A percentile compares a stretch with the other conserved stretches of the same genome.
phyloP scores from a whole-genome alignment of 1,284 basidiomycete species.

The Retiboletus flavoniger region DNA sequence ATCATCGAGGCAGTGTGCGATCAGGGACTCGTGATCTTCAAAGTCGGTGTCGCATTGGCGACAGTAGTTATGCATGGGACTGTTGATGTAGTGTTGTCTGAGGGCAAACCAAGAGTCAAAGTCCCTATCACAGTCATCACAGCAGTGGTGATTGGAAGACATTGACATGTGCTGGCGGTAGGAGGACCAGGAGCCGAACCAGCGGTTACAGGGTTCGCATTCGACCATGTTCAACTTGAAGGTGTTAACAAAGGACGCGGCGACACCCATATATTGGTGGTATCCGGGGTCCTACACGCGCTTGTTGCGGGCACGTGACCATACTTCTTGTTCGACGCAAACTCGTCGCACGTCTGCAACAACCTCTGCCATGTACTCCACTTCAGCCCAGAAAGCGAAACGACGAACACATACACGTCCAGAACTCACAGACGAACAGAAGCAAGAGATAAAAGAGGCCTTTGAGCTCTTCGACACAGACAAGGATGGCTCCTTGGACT shows the following conservation, averaged over 20 bases:
- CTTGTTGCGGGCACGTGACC: conserved; percentile 26
- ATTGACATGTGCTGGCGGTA: conserved; percentile 25
- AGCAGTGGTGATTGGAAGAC: conserved; percentile 25
- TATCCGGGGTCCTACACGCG: conserved; percentile 33
- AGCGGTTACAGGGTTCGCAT: conserved; percentile 26
- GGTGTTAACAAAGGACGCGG: not conserved
- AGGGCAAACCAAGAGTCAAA: conserved; percentile 21
- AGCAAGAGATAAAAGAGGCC: conserved; percentile 97
- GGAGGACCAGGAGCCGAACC: conserved; percentile 2
- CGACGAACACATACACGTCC: conserved; percentile 69
- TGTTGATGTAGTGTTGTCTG: conserved; percentile 31
- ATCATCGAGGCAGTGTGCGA: conserved; percentile 33
- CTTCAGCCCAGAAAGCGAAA: conserved; percentile 73
- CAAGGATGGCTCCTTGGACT: conserved; percentile 96
- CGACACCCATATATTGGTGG: not conserved
- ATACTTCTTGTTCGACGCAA: not conserved
- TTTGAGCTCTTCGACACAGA: conserved; percentile 99
- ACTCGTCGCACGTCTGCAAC: not conserved
- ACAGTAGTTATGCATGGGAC: conserved; percentile 38
- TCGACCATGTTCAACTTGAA: conserved; percentile 5
- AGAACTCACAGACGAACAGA: conserved; percentile 91
- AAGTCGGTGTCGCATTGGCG: conserved; percentile 43
- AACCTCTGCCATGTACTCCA: conserved; percentile 56
- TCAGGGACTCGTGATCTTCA: conserved; percentile 23
- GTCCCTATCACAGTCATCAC: conserved; percentile 20